Conservation (phyloP, 306 rosid species). For the Quercus rubra region DNA sequence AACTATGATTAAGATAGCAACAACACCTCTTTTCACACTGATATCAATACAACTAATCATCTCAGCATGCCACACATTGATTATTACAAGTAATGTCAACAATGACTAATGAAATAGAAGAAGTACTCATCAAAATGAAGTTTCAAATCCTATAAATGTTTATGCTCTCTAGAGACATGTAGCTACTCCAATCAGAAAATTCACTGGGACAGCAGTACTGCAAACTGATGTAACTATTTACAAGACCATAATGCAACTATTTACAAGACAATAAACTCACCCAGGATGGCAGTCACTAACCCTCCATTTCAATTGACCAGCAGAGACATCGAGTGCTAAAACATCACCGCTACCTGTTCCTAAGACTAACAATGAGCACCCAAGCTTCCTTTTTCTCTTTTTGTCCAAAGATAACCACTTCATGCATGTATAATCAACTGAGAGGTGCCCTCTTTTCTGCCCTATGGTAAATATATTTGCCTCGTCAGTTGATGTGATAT, state of each 20-base stretch:
- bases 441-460: conserved; percentile 74
- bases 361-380: conserved; percentile 59
- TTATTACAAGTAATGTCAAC: too few species aligned
- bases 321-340: conserved; percentile 74
- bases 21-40: too few species aligned
- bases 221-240: background rate
- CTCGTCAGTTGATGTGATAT: conserved; percentile 49
- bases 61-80: too few species aligned
- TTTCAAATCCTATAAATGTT: background rate
- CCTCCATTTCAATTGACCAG: conserved; percentile 82
- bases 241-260: background rate
- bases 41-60: too few species aligned
- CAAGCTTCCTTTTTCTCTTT: conserved; percentile 85
- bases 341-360: conserved; percentile 96
- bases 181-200: background rate
- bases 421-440: conserved; percentile 94
- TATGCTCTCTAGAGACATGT: background rate
- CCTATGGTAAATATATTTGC: conserved; percentile 34
- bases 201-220: background rate
- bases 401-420: conserved; percentile 68
- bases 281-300: conserved; percentile 87
- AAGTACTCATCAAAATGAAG: background rate
- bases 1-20: too few species aligned
- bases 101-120: too few species aligned
- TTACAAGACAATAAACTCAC: conserved; percentile 31